Evolutionary conservation across 106 monocot genomes (phyloP), one percentile per base, ranked within the genome.

Genomic region (Dendrobium nobile): DNA sequence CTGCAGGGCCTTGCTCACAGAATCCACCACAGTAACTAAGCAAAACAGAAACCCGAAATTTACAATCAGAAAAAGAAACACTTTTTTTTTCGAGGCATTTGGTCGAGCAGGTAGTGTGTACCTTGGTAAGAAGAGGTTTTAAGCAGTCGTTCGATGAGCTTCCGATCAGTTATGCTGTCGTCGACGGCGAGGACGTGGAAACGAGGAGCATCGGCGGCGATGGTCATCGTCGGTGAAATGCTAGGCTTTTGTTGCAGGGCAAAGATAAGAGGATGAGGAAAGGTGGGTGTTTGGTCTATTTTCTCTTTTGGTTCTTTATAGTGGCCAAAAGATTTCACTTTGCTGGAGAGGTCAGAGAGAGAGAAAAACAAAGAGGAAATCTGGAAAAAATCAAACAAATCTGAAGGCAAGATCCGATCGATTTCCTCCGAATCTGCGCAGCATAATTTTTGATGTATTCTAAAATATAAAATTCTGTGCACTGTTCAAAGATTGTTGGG

Each of bases 151-250:
- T 93, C 93, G 43, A 90, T 90, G 58, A 93, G 85, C 79, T 90
- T 93, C 58, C 90, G 79, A 75, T 93, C 93, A 19, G 90, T 59
- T 81, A 87, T 43, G 72, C 90, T 93, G 84, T 93, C 93, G 74
- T 93, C 93, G 44, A 93, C 93, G 77, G 93, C 93, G 19, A 93
- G 82, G 41, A 93, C 90, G 80, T 90, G 93, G 82, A 87, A 84
- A 47, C 81, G 77, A 5, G 81, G 58, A 54, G 11, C 16, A 11
- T 84, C 54, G 48, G 44, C 45, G 48, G 54, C 65, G 37, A 86
- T 42, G 31, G 75, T 84, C 87, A 85, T 90, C 42, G 73, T 10
- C 41, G 33, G 15, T 2, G 73, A 73, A 73, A 41, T 7, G 19
- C 28, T 1, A 9, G n/a, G 26, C 1, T 28, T 17, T 67, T 67